phyloP scores from a whole-genome alignment of 2,329 filamentous ascomycete genomes.

The Claviceps sorghi region DNA sequence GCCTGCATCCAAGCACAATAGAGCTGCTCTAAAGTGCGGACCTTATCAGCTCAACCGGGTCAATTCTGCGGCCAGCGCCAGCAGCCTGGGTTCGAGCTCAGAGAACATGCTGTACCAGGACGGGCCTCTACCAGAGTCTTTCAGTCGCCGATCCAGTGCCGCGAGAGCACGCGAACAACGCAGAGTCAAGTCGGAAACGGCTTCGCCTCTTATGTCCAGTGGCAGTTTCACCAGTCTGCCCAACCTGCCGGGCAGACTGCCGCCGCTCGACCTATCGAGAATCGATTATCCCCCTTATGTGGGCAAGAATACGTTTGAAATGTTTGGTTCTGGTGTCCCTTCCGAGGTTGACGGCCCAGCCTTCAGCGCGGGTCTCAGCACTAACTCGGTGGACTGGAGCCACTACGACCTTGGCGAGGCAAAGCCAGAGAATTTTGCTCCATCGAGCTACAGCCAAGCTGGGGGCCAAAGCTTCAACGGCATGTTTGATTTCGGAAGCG shows the following conservation, averaged over 20 bases:
- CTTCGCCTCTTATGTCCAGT: slow-evolving; percentile 41
- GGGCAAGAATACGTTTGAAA: slow-evolving; percentile 32
- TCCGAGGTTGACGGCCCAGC: slow-evolving; percentile 41
- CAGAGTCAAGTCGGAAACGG: slow-evolving; percentile 45
- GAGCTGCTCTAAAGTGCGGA: slow-evolving; percentile 45
- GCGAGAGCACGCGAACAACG: slow-evolving; percentile 32
- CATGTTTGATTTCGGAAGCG: slow-evolving; percentile 34
- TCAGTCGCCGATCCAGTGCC: slow-evolving; percentile 20
- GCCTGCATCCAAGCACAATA: slow-evolving; percentile 44
- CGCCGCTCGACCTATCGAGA: slow-evolving; percentile 42
- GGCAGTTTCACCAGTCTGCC: slow-evolving; percentile 37
- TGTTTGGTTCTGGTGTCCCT: slow-evolving; percentile 32
- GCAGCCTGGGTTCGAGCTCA: slow-evolving; percentile 30
- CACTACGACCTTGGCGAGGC: slow-evolving; percentile 32
- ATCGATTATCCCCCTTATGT: slow-evolving; percentile 37
- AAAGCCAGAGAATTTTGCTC: slow-evolving; percentile 33
- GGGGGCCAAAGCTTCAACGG: slow-evolving; percentile 35
- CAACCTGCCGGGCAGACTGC: slow-evolving; percentile 37
- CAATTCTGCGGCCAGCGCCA: slow-evolving; percentile 40
- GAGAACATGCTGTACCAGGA: slow-evolving; percentile 26
- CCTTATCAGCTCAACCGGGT: slow-evolving; percentile 47
- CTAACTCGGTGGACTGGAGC: slow-evolving; percentile 33
- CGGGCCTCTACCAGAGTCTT: slow-evolving; percentile 17
- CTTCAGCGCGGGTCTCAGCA: slow-evolving; percentile 46
- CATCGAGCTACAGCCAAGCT: slow-evolving; percentile 41